A percentile compares a stretch with the other conserved stretches of the same genome.
Evolutionary conservation across 805 yeast species (phyloP).

Genomic region (Candida nonsorbophila): DNA sequence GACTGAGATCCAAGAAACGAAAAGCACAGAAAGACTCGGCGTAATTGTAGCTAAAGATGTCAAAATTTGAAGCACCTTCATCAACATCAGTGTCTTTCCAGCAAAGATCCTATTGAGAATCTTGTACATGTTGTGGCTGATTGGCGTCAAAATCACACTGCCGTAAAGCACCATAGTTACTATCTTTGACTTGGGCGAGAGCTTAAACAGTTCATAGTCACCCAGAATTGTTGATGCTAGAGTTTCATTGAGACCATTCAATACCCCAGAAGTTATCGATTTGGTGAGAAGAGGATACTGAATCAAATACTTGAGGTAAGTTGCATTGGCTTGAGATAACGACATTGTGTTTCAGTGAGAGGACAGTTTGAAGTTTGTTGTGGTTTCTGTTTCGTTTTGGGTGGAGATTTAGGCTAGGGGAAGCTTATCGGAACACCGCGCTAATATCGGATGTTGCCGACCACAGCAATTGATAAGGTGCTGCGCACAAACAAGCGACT

Average conservation of each 20-base stretch:
- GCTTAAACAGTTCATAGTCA: conserved; percentile 25
- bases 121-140: conserved; percentile 49
- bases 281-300: conserved; percentile 56
- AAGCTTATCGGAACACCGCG: too few relatives aligned
- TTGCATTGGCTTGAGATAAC: conserved; percentile 17
- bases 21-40: conserved; percentile 45
- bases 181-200: conserved; percentile 33
- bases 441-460: too few relatives aligned
- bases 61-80: conserved; percentile 46
- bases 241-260: conserved; percentile 54
- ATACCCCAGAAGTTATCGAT: conserved; percentile 48
- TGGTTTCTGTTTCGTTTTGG: too few relatives aligned
- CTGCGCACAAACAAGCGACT: too few relatives aligned
- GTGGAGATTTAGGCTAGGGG: too few relatives aligned
- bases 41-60: conserved; percentile 50
- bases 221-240: conserved; percentile 49
- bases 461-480: too few relatives aligned
- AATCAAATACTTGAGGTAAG: conserved; percentile 33
- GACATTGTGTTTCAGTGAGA: too few relatives aligned
- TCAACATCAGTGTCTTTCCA: conserved; percentile 28
- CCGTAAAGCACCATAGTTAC: conserved; percentile 56
- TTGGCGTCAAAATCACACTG: conserved; percentile 49
- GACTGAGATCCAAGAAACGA: conserved; percentile 48
- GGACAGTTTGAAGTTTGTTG: too few relatives aligned
- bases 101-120: conserved; percentile 37